Percentiles rank a stretch among this genome's conserved stretches.
Evolutionary conservation across 23 red algal genomes (phyloP).

Genomic region (Agarophyton chilense): DNA sequence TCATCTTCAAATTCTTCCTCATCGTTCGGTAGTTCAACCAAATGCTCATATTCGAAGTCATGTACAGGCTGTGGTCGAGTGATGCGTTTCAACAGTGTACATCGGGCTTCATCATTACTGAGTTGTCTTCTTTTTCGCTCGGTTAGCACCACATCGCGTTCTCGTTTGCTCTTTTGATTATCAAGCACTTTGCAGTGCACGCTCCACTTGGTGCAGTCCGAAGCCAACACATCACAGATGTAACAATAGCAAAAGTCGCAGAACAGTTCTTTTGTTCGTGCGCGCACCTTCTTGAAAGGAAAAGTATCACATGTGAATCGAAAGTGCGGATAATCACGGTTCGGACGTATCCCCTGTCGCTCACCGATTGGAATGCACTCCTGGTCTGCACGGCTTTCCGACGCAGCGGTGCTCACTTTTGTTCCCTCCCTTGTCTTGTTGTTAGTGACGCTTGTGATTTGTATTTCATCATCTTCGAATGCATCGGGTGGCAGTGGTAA

Average conservation of each 20-base stretch:
- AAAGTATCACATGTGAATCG: background rate
- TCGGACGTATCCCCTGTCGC: background rate
- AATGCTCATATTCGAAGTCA: background rate
- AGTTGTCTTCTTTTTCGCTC: conserved; percentile 11
- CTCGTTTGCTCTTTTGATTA: background rate
- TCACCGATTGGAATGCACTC: conserved; percentile 11
- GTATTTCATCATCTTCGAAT: background rate
- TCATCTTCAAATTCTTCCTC: conserved; percentile 36
- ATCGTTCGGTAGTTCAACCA: conserved; percentile 20
- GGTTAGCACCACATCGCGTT: background rate
- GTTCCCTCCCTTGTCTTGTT: background rate
- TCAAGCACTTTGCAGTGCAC: background rate
- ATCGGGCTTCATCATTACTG: background rate
- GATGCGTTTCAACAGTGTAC: conserved; percentile 9
- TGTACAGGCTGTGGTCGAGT: background rate
- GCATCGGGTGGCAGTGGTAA: background rate
- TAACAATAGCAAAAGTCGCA: background rate
- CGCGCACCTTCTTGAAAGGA: background rate
- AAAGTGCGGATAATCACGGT: conserved; percentile 11
- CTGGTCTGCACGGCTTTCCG: background rate
- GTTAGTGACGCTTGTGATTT: conserved; percentile 11
- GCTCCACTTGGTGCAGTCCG: conserved; percentile 10
- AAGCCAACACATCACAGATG: background rate
- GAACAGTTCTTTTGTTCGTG: background rate
- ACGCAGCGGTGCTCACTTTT: background rate